Base-by-base conservation (phyloP, 129 eudicot genomes). In the Artemisia tridentata region DNA sequence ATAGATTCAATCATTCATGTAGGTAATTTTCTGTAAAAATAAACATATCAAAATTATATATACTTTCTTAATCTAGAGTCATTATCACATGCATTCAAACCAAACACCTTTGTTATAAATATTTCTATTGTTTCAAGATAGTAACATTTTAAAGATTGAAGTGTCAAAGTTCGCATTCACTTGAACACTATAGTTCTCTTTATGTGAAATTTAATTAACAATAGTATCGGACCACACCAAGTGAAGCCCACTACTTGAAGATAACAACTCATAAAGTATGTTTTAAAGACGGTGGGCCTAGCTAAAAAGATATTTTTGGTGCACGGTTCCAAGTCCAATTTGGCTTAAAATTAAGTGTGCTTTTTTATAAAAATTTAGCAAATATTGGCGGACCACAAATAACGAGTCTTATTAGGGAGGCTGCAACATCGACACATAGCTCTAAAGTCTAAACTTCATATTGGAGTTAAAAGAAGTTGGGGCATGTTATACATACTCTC, bases 231-330 rank as follows among this genome's bases (percentile, higher is more conserved):
- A 34, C 61, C 75, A 9, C 61, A 34, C 70, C 56, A 48, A 60
- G 53, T 76, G 48, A 58, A 11, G 14, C 20, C 69, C 72, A 51
- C 58, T 46, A 58, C 68, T 57, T 7, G 50, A 56, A 45, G 73
- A 75, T 65, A 41, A 43, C 15, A 4, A 52, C 59, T 11, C 79
- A 65, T 56, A 66, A 66, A 43, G 67, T 27, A 68, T 1, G 69
- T 14, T 31, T 34, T 68, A 76, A 34, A 50, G 68, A 41, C 27
- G n/a, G 70, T 68, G 80, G 75, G 49, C 64, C 75, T 68, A 31
- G 11, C 19, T 20, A 3, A 47, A 17, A 76, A 76, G 47, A 76
- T 19, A 4, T 17, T 59, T 27, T 67, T 59, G 47, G 50, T 34
- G 20, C 34, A 27, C 59, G 62, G 29, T 76, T 16, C 46, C n/a